Percentiles rank a stretch among this genome's conserved stretches.
These are phyloP conservation scores for Myotisia sp. DNA, from an alignment of 2,329 filamentous ascomycete genomes.

Conservation along the genomic window DNA sequence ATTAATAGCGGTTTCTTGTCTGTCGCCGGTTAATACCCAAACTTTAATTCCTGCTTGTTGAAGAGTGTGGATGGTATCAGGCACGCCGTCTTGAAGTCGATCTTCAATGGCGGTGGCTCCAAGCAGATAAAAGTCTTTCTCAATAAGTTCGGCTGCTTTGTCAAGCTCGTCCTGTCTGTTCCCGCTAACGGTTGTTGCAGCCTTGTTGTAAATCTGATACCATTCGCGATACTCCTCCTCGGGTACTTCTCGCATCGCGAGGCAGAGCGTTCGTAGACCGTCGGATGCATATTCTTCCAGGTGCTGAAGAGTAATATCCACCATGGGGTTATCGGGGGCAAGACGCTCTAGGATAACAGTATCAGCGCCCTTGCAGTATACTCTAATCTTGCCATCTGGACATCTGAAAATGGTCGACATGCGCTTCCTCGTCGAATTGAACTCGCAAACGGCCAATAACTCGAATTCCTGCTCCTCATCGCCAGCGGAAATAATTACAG, in stretches of 20 bases:
- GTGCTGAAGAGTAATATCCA: slow-evolving; percentile 81
- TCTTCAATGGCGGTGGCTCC: slow-evolving; percentile 97
- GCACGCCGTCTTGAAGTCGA: slow-evolving; percentile 88
- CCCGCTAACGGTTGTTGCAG: slow-evolving; percentile 77
- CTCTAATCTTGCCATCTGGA: slow-evolving; percentile 83
- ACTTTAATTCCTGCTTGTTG: slow-evolving; percentile 97
- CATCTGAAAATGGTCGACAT: slow-evolving; percentile 98
- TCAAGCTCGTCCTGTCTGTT: slow-evolving; percentile 90
- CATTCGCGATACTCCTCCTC: slow-evolving; percentile 83
- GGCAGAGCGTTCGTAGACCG: slow-evolving; percentile 81
- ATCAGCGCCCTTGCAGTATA: slow-evolving; percentile 93
- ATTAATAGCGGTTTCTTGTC: slow-evolving; percentile 98
- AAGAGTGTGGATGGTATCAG: slow-evolving; percentile 92
- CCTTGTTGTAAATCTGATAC: slow-evolving; percentile 72
- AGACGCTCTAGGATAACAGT: slow-evolving; percentile 93
- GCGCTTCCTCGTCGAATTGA: slow-evolving; percentile 92
- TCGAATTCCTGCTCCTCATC: slow-evolving; percentile 70
- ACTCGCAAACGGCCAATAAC: slow-evolving; percentile 91
- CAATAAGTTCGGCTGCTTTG: slow-evolving; percentile 91
- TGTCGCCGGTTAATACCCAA: slow-evolving; percentile 93
- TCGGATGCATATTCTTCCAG: slow-evolving; percentile 98
- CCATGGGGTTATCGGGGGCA: slow-evolving; percentile 65
- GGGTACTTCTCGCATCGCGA: slow-evolving; percentile 84
- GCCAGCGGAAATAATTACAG: slow-evolving; percentile 67
- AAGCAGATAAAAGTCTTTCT: slow-evolving; percentile 78